Conservation (phyloP, 2,329 filamentous ascomycete species). For the Penicillium carneum region DNA sequence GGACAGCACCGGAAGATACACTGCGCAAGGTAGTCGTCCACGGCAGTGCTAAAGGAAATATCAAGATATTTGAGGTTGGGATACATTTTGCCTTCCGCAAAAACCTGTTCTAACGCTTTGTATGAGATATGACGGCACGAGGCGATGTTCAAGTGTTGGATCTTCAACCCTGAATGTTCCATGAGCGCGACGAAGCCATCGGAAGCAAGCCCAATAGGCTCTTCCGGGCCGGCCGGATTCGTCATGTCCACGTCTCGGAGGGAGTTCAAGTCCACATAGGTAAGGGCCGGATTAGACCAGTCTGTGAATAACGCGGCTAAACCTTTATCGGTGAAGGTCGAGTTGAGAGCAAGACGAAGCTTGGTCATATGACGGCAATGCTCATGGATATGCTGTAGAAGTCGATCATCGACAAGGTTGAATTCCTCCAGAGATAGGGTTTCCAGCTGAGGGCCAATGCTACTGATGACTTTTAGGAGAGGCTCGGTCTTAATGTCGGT, state of each 20-base stretch:
- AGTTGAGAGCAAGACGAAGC: conserved; percentile 80
- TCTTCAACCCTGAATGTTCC: conserved; percentile 74
- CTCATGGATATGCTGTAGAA: conserved; percentile 74
- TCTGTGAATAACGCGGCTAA: conserved; percentile 75
- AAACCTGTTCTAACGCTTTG: conserved; percentile 76
- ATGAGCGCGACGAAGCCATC: conserved; percentile 81
- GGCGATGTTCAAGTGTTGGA: conserved; percentile 77
- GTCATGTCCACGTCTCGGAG: conserved; percentile 78
- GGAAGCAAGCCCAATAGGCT: conserved; percentile 74
- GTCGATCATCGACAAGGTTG: conserved; percentile 68
- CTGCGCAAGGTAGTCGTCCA: conserved; percentile 56
- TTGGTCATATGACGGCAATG: conserved; percentile 74
- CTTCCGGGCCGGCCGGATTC: conserved; percentile 68
- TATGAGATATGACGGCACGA: conserved; percentile 82
- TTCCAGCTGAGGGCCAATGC: conserved; percentile 70
- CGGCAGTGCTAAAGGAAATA: conserved; percentile 68
- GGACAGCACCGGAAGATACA: conserved; percentile 58
- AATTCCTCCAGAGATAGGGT: conserved; percentile 81
- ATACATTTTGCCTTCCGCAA: conserved; percentile 68
- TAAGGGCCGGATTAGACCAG: conserved; percentile 77
- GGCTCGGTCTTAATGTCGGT: conserved; percentile 63
- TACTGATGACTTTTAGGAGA: conserved; percentile 67
- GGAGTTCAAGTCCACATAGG: conserved; percentile 75
- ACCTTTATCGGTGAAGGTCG: conserved; percentile 75
- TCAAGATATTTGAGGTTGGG: conserved; percentile 75